Evolutionary conservation across 129 eudicot species (phyloP).

Genomic region (Sambucus nigra): DNA sequence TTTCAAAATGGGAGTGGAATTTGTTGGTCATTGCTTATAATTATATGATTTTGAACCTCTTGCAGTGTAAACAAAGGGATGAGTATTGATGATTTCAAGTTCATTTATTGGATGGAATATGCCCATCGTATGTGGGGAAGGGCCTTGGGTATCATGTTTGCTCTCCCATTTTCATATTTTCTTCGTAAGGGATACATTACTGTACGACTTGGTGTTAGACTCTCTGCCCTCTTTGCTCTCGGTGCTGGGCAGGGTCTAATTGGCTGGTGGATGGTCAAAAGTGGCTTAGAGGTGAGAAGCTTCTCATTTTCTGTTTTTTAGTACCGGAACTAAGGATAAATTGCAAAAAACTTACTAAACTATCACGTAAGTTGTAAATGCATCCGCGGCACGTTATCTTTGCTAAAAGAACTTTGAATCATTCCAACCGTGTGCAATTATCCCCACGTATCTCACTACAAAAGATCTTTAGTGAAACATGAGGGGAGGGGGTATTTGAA

Average conservation of each 20-base stretch:
- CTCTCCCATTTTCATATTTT: conserved; percentile 86
- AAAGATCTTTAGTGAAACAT: no score
- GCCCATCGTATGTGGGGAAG: conserved; percentile 99
- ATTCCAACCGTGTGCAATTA: no score
- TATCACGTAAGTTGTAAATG: no score
- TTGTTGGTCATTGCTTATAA: conserved; percentile 9
- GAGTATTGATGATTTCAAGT: conserved; percentile 86
- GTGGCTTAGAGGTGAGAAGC: conserved; percentile 76
- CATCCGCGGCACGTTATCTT: no score
- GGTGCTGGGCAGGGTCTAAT: conserved; percentile 96
- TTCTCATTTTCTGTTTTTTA: no score
- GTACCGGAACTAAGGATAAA: no score
- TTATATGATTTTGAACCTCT: conserved; percentile 6
- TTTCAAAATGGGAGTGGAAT: not conserved
- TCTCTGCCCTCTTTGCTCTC: conserved; percentile 70
- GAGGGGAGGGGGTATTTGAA: no score
- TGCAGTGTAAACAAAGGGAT: conserved; percentile 84
- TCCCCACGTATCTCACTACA: no score
- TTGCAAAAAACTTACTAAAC: no score
- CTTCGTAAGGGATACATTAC: conserved; percentile 84
- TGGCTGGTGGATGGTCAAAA: conserved; percentile 99
- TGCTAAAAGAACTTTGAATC: no score
- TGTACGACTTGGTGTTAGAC: conserved; percentile 61
- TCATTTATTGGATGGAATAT: conserved; percentile 98
- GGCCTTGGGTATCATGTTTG: conserved; percentile 92